A percentile compares a stretch with the other conserved stretches of the same genome.
Conservation (phyloP, 192 early-diverging fungal genomes). For the Phlyctochytrium planicorne region DNA sequence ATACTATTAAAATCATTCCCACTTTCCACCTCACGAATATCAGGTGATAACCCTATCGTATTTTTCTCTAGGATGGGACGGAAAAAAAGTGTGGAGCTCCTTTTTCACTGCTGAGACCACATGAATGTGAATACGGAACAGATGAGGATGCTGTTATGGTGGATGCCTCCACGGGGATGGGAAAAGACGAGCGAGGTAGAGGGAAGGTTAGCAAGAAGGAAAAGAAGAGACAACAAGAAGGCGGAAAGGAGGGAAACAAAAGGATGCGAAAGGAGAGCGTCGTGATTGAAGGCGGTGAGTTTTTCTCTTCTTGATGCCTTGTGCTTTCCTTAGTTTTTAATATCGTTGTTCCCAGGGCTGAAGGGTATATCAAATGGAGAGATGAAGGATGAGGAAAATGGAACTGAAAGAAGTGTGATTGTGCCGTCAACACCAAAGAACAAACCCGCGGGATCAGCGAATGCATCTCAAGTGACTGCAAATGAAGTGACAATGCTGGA, state of each 20-base stretch:
- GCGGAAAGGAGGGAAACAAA: conserved; percentile 4
- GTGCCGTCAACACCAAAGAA: too few relatives aligned
- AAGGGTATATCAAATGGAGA: too few relatives aligned
- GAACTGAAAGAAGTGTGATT: not conserved
- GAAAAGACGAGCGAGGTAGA: conserved; percentile 21
- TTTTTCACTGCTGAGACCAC: conserved; percentile 64
- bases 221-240: conserved; percentile 28
- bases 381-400: not conserved
- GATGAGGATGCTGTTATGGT: conserved; percentile 11
- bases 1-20: too few relatives aligned
- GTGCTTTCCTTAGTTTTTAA: too few relatives aligned
- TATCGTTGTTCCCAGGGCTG: too few relatives aligned
- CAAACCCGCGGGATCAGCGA: too few relatives aligned
- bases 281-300: not conserved
- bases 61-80: conserved; percentile 71
- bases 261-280: conserved; percentile 10
- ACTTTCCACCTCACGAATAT: too few relatives aligned
- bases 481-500: conserved; percentile 56
- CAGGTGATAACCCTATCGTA: too few relatives aligned
- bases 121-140: conserved; percentile 58
- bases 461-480: too few relatives aligned
- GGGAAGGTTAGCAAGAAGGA: conserved; percentile 18
- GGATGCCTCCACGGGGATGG: too few relatives aligned
- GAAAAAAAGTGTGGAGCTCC: conserved; percentile 69
- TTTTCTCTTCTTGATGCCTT: too few relatives aligned